Percentiles rank a stretch among this genome's conserved stretches.
phyloP scores from a whole-genome alignment of 371 early-diverging fungal species.

The Syncephalastrum contaminatum region DNA sequence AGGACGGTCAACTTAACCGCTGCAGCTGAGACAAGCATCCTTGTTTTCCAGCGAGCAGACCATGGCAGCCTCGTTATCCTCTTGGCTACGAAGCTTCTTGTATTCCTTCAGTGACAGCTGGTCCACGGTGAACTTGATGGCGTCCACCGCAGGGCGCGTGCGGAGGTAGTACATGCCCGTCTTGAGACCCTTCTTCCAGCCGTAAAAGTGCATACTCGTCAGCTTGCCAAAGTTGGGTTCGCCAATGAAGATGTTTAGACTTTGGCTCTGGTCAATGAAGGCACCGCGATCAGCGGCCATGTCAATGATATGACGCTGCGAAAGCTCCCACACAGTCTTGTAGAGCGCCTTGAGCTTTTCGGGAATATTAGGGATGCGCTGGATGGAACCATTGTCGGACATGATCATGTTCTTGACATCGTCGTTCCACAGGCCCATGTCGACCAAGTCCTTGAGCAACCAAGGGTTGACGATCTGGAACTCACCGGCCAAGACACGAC shows the following conservation, averaged over 20 bases:
- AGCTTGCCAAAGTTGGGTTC: conserved; percentile 91
- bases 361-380: conserved; percentile 78
- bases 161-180: conserved; percentile 99
- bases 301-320: conserved; percentile 85
- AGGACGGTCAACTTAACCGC: conserved; percentile 52
- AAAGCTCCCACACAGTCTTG: conserved; percentile 99
- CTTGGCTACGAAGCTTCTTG: conserved; percentile 10
- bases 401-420: conserved; percentile 97
- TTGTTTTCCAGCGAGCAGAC: conserved; percentile 88
- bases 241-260: conserved; percentile 96
- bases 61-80: conserved; percentile 57
- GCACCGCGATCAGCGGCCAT: conserved; percentile 96
- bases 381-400: conserved; percentile 95
- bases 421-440: conserved; percentile 94
- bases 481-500: conserved; percentile 98
- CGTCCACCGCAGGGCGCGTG: conserved; percentile 96
- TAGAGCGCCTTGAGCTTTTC: conserved; percentile 93
- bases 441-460: conserved; percentile 93
- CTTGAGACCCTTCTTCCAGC: conserved; percentile 98
- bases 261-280: conserved; percentile 99
- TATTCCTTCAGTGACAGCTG: conserved; percentile 54
- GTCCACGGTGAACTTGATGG: conserved; percentile 93
- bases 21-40: conserved; percentile 92
- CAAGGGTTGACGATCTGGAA: conserved; percentile 99
- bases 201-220: conserved; percentile 99